Evolutionary conservation across 495 filamentous ascomycete genomes (phyloP).

Genomic region (Bombardia bombarda): DNA sequence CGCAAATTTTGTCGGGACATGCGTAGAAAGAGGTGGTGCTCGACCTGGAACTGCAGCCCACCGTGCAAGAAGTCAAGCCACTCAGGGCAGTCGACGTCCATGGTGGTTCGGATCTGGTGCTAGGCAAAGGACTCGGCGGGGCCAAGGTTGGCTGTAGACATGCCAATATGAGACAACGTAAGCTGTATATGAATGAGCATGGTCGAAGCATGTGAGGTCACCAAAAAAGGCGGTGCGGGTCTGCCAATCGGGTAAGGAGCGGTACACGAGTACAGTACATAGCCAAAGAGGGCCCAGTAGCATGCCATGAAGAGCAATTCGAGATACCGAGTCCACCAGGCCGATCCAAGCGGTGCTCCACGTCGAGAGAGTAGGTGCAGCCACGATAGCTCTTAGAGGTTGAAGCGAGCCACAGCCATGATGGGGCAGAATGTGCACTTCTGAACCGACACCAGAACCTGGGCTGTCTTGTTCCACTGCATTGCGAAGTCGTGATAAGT

Average conservation of each 20-base stretch:
- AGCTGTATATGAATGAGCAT: conserved; percentile 45
- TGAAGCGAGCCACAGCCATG: conserved; percentile 45
- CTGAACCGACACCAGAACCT: conserved; percentile 34
- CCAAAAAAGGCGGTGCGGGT: conserved; percentile 36
- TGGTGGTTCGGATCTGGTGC: conserved; percentile 40
- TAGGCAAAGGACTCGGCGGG: conserved; percentile 40
- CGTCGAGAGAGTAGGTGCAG: conserved; percentile 28
- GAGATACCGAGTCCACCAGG: conserved; percentile 39
- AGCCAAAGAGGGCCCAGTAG: conserved; percentile 41
- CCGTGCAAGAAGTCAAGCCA: conserved; percentile 44
- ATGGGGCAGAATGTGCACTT: conserved; percentile 44
- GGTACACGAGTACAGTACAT: conserved; percentile 34
- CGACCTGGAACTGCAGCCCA: conserved; percentile 42
- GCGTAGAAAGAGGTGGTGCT: conserved; percentile 41
- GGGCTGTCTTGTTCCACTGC: conserved; percentile 33
- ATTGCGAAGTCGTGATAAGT: conserved; percentile 41
- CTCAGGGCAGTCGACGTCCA: conserved; percentile 41
- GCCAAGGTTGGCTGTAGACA: conserved; percentile 40
- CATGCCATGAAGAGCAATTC: conserved; percentile 34
- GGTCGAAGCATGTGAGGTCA: conserved; percentile 38
- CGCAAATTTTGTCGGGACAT: conserved; percentile 41
- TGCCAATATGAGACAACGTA: conserved; percentile 45
- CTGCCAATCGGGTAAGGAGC: conserved; percentile 33
- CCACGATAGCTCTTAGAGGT: conserved; percentile 42
- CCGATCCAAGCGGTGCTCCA: conserved; percentile 24